Percentiles rank a stretch among this genome's conserved stretches.
These are phyloP conservation scores for Sphaerulina populicola DNA, from an alignment of 2,329 filamentous ascomycete genomes.

Conservation along the genomic window DNA sequence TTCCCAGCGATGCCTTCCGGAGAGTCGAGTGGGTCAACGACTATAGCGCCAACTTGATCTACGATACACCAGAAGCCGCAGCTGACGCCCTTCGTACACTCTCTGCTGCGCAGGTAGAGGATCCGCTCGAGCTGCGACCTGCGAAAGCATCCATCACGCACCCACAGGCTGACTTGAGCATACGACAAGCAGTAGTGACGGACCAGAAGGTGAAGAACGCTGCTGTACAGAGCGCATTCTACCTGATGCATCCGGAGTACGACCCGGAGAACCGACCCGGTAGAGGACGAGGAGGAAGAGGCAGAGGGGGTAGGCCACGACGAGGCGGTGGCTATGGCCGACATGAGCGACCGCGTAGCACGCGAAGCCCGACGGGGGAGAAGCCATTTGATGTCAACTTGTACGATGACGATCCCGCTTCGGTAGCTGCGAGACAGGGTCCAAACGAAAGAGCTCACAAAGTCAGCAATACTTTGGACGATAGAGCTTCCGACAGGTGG, in stretches of 20 bases:
- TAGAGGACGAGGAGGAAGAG: constrained; percentile 33
- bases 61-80: constrained; percentile 50
- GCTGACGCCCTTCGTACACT: constrained; percentile 47
- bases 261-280: constrained; percentile 64
- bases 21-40: constrained; percentile 94
- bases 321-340: constrained; percentile 49
- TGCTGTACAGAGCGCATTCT: constrained; percentile 76
- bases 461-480: background rate
- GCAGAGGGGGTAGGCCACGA: constrained; percentile 33
- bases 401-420: constrained; percentile 61
- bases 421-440: constrained; percentile 7
- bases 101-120: constrained; percentile 28
- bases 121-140: constrained; percentile 55
- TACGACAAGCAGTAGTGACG: constrained; percentile 63
- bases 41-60: constrained; percentile 77
- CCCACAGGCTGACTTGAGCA: constrained; percentile 59
- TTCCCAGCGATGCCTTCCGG: constrained; percentile 46
- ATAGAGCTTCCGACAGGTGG: constrained; percentile 8
- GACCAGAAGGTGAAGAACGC: constrained; percentile 78
- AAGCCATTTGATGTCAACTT: constrained; percentile 62
- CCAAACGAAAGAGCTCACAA: constrained; percentile 9
- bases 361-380: constrained; percentile 30
- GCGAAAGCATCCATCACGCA: constrained; percentile 56
- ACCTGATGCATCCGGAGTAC: constrained; percentile 81
- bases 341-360: constrained; percentile 40